phyloP scores from a whole-genome alignment of 768 basidiomycete species.

The Tremella fuciformis region DNA sequence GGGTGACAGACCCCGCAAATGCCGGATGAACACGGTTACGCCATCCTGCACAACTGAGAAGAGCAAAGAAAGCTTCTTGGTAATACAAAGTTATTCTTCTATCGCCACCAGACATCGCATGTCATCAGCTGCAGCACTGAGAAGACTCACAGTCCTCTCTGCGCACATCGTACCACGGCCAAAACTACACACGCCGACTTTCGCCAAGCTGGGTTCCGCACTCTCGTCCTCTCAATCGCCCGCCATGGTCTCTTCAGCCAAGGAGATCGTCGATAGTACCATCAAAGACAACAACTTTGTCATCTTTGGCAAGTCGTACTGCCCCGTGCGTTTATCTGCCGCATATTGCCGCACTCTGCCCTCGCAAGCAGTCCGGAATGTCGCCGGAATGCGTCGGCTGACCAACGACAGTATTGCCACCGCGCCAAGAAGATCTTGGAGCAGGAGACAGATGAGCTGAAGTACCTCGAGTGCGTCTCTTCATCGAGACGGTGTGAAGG shows the following conservation, averaged over 20 bases:
- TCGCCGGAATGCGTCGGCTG: slow-evolving; percentile 1
- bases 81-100: too few species aligned
- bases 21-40: too few species aligned
- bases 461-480: slow-evolving; percentile 31
- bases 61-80: too few species aligned
- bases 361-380: background rate
- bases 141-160: too few species aligned
- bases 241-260: slow-evolving; percentile 30
- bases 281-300: slow-evolving; percentile 47
- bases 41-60: too few species aligned
- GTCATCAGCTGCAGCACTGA: too few species aligned
- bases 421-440: slow-evolving; percentile 36
- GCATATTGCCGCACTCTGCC: background rate
- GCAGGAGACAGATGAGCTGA: slow-evolving; percentile 34
- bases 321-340: slow-evolving; percentile 40
- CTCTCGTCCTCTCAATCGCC: slow-evolving; percentile 22
- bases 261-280: slow-evolving; percentile 35
- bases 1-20: too few species aligned
- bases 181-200: slow-evolving; percentile 1
- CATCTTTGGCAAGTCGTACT: slow-evolving; percentile 48
- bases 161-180: too few species aligned
- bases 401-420: slow-evolving; percentile 33
- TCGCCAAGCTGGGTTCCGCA: slow-evolving; percentile 45
- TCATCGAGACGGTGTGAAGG: background rate
- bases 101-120: too few species aligned